Base-by-base conservation (phyloP, 192 early-diverging fungal genomes). In the Umbelopsis ramanniana region DNA sequence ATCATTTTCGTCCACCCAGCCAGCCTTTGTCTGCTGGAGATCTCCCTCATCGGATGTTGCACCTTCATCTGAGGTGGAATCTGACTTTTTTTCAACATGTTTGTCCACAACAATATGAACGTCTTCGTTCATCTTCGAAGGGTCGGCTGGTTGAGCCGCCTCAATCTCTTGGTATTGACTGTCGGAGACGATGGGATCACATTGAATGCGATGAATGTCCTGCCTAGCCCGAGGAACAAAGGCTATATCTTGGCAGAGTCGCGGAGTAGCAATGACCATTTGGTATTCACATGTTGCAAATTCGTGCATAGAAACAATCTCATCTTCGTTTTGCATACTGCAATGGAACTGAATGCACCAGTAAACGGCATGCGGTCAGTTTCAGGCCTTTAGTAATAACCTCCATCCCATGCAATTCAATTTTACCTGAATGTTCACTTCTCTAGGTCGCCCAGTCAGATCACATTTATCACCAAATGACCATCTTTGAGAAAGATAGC, bases 391-490 rank as follows among this genome's bases (percentile, higher is more conserved):
- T 29, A n/a, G 29, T 29, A 3, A 29, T 2, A 29, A 29, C 1
- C 3, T 29, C 3, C 29, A 29, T 29, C 3, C 29, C 46, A 48
- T 37, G 15, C 24, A 23, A 12, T 54, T 74, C 29, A 29, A 23
- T 10, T 19, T 47, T 75, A 88, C 86, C 75, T 92, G 91, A 22
- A 97, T 82, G 72, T 95, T 90, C 17, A 95, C 82, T 2, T 82
- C 80, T 45, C 95, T 83, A 33, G 86, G 87, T 70, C 82, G 78
- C 2, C 89, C 83, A 7, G 90, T 96, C 7, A 91, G 63, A 50
- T 94, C 90, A 71, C 95, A 97, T 14, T 86, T 12, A 40, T 90
- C 86, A 24, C 95, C 95, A 53, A 89, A 82, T 10, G 81, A 81
- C 90, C 92, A 97, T 29, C 80, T 81, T 71, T 92, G 88, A 23